These are phyloP conservation scores for Coniochaeta ligniaria DNA, from an alignment of 2,329 filamentous ascomycete genomes.

Conservation along the genomic window DNA sequence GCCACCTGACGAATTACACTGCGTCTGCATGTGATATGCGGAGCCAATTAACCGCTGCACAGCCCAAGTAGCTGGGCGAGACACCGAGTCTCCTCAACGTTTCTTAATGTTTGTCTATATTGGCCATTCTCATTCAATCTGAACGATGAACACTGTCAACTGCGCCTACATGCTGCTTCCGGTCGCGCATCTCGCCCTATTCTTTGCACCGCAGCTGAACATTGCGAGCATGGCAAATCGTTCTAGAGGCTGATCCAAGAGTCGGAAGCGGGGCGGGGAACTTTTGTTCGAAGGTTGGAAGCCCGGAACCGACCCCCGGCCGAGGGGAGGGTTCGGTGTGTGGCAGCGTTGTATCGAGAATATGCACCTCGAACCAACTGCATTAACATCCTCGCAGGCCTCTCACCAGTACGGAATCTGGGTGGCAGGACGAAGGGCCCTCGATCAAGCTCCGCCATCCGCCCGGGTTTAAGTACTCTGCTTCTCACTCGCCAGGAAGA, in stretches of 20 bases:
- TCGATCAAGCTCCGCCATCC: background rate
- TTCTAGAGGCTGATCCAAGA: background rate
- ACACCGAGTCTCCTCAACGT: background rate
- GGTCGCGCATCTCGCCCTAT: too few species aligned
- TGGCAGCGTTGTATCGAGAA: background rate
- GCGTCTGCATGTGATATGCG: background rate
- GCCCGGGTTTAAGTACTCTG: background rate
- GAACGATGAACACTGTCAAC: too few species aligned
- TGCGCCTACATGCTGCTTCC: too few species aligned
- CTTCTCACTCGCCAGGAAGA: background rate
- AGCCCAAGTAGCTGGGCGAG: background rate
- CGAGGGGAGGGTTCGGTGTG: background rate
- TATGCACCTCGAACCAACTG: background rate
- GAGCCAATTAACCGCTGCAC: background rate
- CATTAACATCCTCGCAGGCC: background rate
- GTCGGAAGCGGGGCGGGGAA: background rate
- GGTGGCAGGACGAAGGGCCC: background rate
- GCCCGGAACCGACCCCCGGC: background rate
- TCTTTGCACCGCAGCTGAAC: too few species aligned
- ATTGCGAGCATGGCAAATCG: too few species aligned
- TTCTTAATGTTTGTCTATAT: too few species aligned
- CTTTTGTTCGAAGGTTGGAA: background rate
- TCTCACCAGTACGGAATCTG: background rate
- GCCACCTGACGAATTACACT: background rate
- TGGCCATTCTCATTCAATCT: too few species aligned